Evolutionary conservation across 2,329 filamentous ascomycete species (phyloP), one percentile per base, ranked within the genome.

Genomic region (Epichloe festucae): DNA sequence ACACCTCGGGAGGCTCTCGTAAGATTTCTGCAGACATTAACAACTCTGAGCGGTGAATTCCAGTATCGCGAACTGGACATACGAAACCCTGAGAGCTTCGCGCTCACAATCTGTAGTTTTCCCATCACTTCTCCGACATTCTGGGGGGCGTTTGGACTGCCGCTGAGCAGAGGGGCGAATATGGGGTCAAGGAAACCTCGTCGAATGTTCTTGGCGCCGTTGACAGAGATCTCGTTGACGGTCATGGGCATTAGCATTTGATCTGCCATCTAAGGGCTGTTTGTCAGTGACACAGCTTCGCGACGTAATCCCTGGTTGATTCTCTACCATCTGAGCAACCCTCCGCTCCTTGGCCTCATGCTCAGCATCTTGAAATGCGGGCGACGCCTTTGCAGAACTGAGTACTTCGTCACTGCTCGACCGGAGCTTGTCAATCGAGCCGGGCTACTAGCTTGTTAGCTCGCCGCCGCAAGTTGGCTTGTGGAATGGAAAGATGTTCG

Each of bases 171-270:
- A 6, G 91, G 89, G 52, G 82, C 72, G 67, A 97, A 82, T 53
- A 96, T 74, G 38, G 82, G 81, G 65, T 94, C 79, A 51, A 98
- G 81, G 67, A 98, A 96, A 56, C 78, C 76, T 60, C 79, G 79
- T 56, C 93, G 81, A n/a, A 91, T 95, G 64, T 93, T 83, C 54
- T 78, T 77, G 44, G 88, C 89, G 63, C 89, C 87, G 55, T 94
- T 80, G 54, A 98, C 76, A 60, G 86, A 82, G 63, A 98, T 79
- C 44, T 88, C 87, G 60, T 87, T 87, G 65, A 98, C 84, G 14
- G 89, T 88, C 60, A 93, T 87, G 41, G 93, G 91, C 53, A 93
- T 80, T 43, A 87, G 87, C 58, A 85, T 84, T 67, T 97, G 95
- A 68, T 86, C 79, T 58, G 82, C 58, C 56, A 70, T 63, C 68